Conservation (phyloP, 2,329 filamentous ascomycete species). For the Epichloe uncinata region DNA sequence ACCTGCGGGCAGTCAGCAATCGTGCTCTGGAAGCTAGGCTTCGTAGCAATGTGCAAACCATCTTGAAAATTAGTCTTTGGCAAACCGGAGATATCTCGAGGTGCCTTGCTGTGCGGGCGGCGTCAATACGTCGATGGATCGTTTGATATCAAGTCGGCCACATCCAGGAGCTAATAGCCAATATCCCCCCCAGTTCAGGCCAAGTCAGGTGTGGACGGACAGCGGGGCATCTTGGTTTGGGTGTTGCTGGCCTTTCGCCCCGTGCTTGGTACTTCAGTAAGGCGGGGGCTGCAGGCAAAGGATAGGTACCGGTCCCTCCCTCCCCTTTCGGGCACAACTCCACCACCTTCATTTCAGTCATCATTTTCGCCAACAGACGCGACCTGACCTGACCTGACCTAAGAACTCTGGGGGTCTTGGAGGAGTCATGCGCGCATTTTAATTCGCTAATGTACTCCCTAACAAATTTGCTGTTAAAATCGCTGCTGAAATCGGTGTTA, state of each 20-base stretch:
- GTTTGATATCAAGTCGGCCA: neutral
- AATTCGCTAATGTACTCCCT: too few species aligned
- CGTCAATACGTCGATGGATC: neutral
- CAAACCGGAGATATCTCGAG: neutral
- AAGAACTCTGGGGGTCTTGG: too few species aligned
- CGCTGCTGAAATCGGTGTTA: too few species aligned
- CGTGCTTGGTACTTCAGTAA: too few species aligned
- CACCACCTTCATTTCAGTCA: neutral
- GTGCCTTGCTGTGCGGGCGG: neutral
- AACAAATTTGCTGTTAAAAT: too few species aligned
- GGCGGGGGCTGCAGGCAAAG: neutral
- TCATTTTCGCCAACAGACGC: neutral
- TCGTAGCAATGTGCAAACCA: slow-evolving; percentile 19
- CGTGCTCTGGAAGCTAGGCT: neutral
- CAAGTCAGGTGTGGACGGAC: neutral
- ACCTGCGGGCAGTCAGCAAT: slow-evolving; percentile 44
- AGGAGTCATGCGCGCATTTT: too few species aligned
- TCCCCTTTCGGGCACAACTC: neutral
- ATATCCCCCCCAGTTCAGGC: neutral
- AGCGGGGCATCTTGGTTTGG: slow-evolving; percentile 1
- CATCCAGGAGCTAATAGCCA: neutral
- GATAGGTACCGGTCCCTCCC: neutral
- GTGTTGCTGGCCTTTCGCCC: neutral
- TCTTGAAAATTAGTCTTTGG: slow-evolving; percentile 19
- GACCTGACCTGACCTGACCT: too few species aligned